phyloP scores from a whole-genome alignment of 768 basidiomycete genomes.

The Pholiota conissans region DNA sequence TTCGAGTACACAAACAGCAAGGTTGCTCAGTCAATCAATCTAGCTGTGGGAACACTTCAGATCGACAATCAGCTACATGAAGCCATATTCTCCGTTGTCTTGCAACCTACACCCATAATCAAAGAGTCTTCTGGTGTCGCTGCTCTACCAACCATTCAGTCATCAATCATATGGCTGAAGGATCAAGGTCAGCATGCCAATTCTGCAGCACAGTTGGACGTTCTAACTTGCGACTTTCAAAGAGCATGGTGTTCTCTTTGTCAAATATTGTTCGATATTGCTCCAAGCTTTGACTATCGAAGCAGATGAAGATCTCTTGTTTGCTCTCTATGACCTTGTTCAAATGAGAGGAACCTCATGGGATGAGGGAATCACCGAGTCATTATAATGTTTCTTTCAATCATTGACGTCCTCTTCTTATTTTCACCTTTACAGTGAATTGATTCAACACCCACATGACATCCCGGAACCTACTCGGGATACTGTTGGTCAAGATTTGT shows the following conservation, averaged over 20 bases:
- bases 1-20: conserved; percentile 83
- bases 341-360: conserved; percentile 92
- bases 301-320: conserved; percentile 96
- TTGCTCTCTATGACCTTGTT: conserved; percentile 87
- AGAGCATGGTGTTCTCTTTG: conserved; percentile 98
- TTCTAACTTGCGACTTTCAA: background rate
- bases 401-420: background rate
- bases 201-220: background rate
- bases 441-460: conserved; percentile 68
- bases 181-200: conserved; percentile 68
- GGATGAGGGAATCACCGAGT: conserved; percentile 81
- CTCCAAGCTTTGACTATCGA: conserved; percentile 94
- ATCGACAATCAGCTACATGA: conserved; percentile 98
- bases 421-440: conserved; percentile 37
- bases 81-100: conserved; percentile 89
- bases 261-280: conserved; percentile 95
- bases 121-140: conserved; percentile 75
- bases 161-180: conserved; percentile 86
- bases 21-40: conserved; percentile 74
- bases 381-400: conserved; percentile 23
- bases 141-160: conserved; percentile 86
- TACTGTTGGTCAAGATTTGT: conserved; percentile 75
- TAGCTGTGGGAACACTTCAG: conserved; percentile 86
- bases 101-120: conserved; percentile 89
- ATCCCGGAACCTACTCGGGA: conserved; percentile 72